phyloP scores from a whole-genome alignment of 768 basidiomycete genomes.

The Lentinula sp. region DNA sequence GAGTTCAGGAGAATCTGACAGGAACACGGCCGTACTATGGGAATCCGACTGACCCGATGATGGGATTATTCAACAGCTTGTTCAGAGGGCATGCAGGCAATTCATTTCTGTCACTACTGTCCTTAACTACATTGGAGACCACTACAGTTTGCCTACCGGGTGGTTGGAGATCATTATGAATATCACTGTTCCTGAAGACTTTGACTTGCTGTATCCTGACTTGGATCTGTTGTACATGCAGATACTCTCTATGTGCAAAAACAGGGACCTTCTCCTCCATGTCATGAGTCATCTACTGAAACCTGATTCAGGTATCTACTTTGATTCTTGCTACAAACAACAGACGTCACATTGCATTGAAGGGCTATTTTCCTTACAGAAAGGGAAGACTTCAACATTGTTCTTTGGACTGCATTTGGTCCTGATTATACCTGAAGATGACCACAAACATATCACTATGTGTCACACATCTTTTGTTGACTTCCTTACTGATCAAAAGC shows the following conservation, averaged over 20 bases:
- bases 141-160: not conserved
- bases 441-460: constrained; percentile 18
- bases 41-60: not conserved
- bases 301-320: not conserved
- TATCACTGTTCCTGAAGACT: not conserved
- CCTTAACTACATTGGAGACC: not conserved
- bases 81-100: not conserved
- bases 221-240: constrained; percentile 11
- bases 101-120: not conserved
- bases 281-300: not conserved
- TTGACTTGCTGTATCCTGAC: not conserved
- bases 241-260: not conserved
- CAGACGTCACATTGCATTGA: not conserved
- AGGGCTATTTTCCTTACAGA: constrained; percentile 3
- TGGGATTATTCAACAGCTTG: not conserved
- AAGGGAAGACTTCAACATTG: not conserved
- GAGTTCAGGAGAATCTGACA: not conserved
- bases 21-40: not conserved
- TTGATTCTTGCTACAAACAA: not conserved
- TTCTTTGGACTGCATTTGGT: constrained; percentile 8
- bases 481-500: constrained; percentile 22
- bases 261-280: not conserved
- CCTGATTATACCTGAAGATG: constrained; percentile 5
- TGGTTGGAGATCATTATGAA: not conserved
- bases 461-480: constrained; percentile 28